These are phyloP conservation scores for Boletus barrowsii DNA, from an alignment of 768 basidiomycete genomes.

Conservation along the genomic window DNA sequence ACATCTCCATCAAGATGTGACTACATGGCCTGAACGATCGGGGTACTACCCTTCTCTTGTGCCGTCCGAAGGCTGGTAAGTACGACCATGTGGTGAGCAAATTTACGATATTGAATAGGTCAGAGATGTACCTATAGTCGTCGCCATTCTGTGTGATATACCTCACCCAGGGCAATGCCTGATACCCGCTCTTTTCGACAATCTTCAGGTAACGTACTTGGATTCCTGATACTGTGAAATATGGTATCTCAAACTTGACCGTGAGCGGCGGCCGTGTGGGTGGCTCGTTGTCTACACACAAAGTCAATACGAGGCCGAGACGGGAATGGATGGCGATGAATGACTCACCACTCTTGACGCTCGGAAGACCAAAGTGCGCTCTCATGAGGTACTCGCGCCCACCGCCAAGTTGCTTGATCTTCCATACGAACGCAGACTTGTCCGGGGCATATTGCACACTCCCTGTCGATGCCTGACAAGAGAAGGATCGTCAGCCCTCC, in stretches of 20 bases:
- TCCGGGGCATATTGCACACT: conserved; percentile 97
- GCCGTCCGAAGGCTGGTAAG: conserved; percentile 59
- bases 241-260: conserved; percentile 97
- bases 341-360: conserved; percentile 80
- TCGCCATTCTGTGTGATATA: conserved; percentile 93
- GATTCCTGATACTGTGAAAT: conserved; percentile 96
- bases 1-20: too few species aligned
- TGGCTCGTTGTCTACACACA: conserved; percentile 60
- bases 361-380: conserved; percentile 95
- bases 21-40: conserved; percentile 41
- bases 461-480: conserved; percentile 80
- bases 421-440: conserved; percentile 98
- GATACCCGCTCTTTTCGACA: conserved; percentile 97
- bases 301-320: neutral
- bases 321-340: neutral
- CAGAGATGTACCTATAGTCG: conserved; percentile 69
- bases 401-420: conserved; percentile 96
- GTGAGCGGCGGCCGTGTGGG: conserved; percentile 88
- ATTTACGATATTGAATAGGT: neutral
- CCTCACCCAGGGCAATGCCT: conserved; percentile 93
- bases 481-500: neutral
- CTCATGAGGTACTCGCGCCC: conserved; percentile 97
- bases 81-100: neutral
- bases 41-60: conserved; percentile 67
- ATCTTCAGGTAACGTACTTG: conserved; percentile 98